Percentiles rank a stretch among this genome's conserved stretches.
phyloP scores from a whole-genome alignment of 371 early-diverging fungal genomes.

The Fennellomyces sp. region DNA sequence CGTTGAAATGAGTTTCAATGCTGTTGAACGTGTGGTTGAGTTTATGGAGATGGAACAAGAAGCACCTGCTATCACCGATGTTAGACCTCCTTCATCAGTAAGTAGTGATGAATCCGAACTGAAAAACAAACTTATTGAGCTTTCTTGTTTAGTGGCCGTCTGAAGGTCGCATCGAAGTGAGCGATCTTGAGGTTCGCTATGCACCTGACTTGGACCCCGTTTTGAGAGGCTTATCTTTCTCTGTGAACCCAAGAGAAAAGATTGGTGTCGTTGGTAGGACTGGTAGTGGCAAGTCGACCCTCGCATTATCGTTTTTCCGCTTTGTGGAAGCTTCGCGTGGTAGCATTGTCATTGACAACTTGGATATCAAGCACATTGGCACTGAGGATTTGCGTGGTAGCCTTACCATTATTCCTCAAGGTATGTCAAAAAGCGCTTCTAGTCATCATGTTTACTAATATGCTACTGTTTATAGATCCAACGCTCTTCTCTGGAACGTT shows the following conservation, averaged over 20 bases:
- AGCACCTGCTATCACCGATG: conserved; percentile 57
- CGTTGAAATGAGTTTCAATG: conserved; percentile 83
- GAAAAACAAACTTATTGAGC: background rate
- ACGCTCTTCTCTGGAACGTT: conserved; percentile 68
- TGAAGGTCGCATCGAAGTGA: conserved; percentile 64
- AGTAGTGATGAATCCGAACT: background rate
- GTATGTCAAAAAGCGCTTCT: conserved; percentile 6
- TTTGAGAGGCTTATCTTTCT: conserved; percentile 57
- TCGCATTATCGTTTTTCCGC: conserved; percentile 76
- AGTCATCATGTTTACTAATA: background rate
- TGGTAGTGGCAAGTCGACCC: conserved; percentile 80
- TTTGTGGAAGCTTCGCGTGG: conserved; percentile 74
- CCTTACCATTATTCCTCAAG: conserved; percentile 78
- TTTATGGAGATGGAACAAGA: conserved; percentile 82
- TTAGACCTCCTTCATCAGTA: conserved; percentile 59
- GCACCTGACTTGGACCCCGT: conserved; percentile 63
- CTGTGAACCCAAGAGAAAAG: conserved; percentile 52
- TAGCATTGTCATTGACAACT: conserved; percentile 70
- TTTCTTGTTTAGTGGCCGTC: conserved; percentile 58
- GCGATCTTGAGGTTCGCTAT: conserved; percentile 61
- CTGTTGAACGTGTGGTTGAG: conserved; percentile 85
- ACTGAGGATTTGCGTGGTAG: conserved; percentile 69
- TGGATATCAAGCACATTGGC: conserved; percentile 75
- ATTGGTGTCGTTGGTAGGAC: conserved; percentile 74
- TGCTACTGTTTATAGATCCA: conserved; percentile 46